Conservation (phyloP, 2,329 filamentous ascomycete species). For the Fusarium buharicum region DNA sequence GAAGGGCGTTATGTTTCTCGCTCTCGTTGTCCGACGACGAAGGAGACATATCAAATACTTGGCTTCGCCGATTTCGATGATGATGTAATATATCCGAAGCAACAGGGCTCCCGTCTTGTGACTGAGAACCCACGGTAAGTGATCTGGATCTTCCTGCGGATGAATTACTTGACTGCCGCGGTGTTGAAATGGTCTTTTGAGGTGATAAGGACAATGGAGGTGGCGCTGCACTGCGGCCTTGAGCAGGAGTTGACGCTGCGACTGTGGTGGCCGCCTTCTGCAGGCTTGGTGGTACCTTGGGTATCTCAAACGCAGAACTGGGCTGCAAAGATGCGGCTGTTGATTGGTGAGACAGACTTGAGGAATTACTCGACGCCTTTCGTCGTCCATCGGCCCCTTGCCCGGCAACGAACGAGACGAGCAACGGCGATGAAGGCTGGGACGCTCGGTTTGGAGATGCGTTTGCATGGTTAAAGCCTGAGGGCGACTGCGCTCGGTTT, state of each 20-base stretch:
- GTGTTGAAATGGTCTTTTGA: slow-evolving; percentile 69
- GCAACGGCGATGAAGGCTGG: slow-evolving; percentile 75
- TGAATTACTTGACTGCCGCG: slow-evolving; percentile 69
- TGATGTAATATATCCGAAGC: slow-evolving; percentile 77
- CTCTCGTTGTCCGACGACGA: slow-evolving; percentile 98
- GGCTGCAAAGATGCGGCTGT: slow-evolving; percentile 69
- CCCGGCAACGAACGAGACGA: slow-evolving; percentile 94
- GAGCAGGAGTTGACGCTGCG: slow-evolving; percentile 67
- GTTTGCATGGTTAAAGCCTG: slow-evolving; percentile 78
- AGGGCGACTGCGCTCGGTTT: slow-evolving; percentile 87
- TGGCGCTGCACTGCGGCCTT: slow-evolving; percentile 62
- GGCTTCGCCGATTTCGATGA: slow-evolving; percentile 90
- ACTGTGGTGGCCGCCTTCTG: slow-evolving; percentile 69
- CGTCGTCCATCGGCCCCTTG: slow-evolving; percentile 80
- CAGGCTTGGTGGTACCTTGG: slow-evolving; percentile 68
- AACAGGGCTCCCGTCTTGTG: slow-evolving; percentile 86
- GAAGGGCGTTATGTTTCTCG: slow-evolving; percentile 85
- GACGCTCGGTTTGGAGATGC: slow-evolving; percentile 88
- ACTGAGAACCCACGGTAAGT: slow-evolving; percentile 93
- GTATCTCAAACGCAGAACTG: slow-evolving; percentile 76
- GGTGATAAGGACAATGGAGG: slow-evolving; percentile 67
- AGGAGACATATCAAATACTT: slow-evolving; percentile 95
- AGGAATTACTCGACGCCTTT: slow-evolving; percentile 92
- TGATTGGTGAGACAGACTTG: slow-evolving; percentile 83
- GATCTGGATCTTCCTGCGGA: slow-evolving; percentile 81